Evolutionary conservation across 768 basidiomycete species (phyloP).

Genomic region (Boletus tylopilopsis): DNA sequence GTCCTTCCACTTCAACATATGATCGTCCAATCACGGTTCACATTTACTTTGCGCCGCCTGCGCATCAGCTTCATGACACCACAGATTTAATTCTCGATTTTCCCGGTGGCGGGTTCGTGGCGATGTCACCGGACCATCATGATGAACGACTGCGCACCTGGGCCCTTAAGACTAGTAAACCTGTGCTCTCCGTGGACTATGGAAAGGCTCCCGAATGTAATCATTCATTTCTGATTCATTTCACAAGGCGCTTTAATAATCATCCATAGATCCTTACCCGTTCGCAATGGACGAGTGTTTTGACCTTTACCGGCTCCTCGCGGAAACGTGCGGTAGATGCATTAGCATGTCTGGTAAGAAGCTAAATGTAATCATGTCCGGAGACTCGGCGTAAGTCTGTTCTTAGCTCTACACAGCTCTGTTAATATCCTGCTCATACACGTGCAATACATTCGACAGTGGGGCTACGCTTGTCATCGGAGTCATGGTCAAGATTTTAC

Average conservation of each 20-base stretch:
- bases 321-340: constrained; percentile 71
- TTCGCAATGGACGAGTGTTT: constrained; percentile 95
- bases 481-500: constrained; percentile 81
- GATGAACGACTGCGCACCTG: constrained; percentile 89
- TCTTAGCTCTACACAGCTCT: neutral
- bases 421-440: constrained; percentile 6
- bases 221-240: constrained; percentile 18
- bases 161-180: constrained; percentile 74
- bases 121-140: constrained; percentile 95
- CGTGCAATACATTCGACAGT: constrained; percentile 38
- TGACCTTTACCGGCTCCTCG: constrained; percentile 80
- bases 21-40: constrained; percentile 79
- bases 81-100: constrained; percentile 88
- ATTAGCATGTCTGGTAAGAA: constrained; percentile 88
- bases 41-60: constrained; percentile 76
- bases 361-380: constrained; percentile 75
- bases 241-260: constrained; percentile 1
- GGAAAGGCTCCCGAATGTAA: constrained; percentile 96
- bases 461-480: constrained; percentile 86
- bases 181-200: constrained; percentile 86
- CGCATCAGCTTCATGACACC: constrained; percentile 55
- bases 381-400: constrained; percentile 91
- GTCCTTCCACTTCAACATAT: constrained; percentile 73
- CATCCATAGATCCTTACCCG: constrained; percentile 81
- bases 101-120: constrained; percentile 95